Evolutionary conservation across 495 filamentous ascomycete species (phyloP).

Genomic region (Podospora bellae-mahoneyi): DNA sequence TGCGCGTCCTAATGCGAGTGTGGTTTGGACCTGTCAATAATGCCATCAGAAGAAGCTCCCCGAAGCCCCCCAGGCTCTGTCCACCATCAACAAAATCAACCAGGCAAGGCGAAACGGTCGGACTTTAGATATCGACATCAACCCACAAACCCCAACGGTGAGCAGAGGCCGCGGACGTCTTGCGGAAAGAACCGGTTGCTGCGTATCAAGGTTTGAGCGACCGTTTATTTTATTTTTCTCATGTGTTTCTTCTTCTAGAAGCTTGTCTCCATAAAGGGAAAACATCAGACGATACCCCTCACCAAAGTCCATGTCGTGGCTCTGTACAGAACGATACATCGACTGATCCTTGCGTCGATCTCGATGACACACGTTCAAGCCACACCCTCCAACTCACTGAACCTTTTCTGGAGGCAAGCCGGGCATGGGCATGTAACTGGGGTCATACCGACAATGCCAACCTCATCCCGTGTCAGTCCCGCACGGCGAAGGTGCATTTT

Average conservation of each 20-base stretch:
- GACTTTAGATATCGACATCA: not conserved
- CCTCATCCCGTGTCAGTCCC: not conserved
- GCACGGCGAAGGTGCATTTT: not conserved
- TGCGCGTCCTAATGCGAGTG: not conserved
- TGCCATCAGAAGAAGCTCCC: not conserved
- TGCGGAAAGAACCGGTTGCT: not conserved
- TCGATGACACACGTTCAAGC: slow-evolving; percentile 8
- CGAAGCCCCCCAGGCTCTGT: not conserved
- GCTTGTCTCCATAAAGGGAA: not conserved
- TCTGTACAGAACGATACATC: slow-evolving; percentile 5
- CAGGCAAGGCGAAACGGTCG: not conserved
- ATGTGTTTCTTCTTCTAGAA: not conserved
- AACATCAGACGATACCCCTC: not conserved
- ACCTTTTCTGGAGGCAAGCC: not conserved
- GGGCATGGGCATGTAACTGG: not conserved
- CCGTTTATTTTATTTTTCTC: not conserved
- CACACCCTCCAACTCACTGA: not conserved
- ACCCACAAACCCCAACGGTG: not conserved
- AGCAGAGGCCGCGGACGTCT: not conserved
- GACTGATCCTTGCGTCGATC: slow-evolving; percentile 10
- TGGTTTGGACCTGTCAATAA: not conserved
- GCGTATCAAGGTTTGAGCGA: not conserved
- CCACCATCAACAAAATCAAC: not conserved
- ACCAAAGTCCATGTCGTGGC: not conserved
- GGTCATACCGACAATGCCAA: not conserved